phyloP scores from a whole-genome alignment of 2,329 filamentous ascomycete genomes.

The Lachnellula arida region DNA sequence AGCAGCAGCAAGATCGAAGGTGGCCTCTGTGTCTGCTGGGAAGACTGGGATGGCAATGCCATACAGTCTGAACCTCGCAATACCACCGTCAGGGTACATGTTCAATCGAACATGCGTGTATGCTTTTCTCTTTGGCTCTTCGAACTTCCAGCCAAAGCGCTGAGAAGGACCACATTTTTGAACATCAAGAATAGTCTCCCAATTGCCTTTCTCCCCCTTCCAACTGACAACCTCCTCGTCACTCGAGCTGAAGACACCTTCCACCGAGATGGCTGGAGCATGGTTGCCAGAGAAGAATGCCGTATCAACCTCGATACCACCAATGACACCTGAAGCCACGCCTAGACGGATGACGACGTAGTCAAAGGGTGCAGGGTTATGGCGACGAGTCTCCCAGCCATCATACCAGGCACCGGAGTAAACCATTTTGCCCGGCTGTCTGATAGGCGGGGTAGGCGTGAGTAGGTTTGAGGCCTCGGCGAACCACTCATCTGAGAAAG shows the following conservation, averaged over 20 bases:
- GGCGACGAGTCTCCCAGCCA: conserved; percentile 64
- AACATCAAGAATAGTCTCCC: conserved; percentile 66
- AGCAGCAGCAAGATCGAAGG: conserved; percentile 73
- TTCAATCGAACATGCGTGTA: conserved; percentile 77
- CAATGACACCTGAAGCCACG: conserved; percentile 65
- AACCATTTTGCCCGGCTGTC: conserved; percentile 63
- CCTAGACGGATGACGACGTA: conserved; percentile 63
- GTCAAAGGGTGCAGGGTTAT: conserved; percentile 61
- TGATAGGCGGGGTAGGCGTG: conserved; percentile 58
- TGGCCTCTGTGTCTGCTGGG: conserved; percentile 56
- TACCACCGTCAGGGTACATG: conserved; percentile 84
- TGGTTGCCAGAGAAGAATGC: conserved; percentile 80
- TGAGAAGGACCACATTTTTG: conserved; percentile 71
- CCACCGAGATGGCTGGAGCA: conserved; percentile 72
- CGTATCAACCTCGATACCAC: conserved; percentile 75
- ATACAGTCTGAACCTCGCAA: conserved; percentile 74
- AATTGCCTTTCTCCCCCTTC: conserved; percentile 54
- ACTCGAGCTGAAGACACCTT: conserved; percentile 64
- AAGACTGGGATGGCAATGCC: conserved; percentile 74
- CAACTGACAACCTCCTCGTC: conserved; percentile 63
- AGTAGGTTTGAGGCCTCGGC: conserved; percentile 60
- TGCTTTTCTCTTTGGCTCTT: conserved; percentile 53
- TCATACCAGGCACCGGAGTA: conserved; percentile 67
- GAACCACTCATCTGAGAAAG: conserved; percentile 65
- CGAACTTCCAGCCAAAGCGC: conserved; percentile 68